Evolutionary conservation across 2,329 filamentous ascomycete species (phyloP), one percentile per base, ranked within the genome.

Genomic region (Penicillium sp.): DNA sequence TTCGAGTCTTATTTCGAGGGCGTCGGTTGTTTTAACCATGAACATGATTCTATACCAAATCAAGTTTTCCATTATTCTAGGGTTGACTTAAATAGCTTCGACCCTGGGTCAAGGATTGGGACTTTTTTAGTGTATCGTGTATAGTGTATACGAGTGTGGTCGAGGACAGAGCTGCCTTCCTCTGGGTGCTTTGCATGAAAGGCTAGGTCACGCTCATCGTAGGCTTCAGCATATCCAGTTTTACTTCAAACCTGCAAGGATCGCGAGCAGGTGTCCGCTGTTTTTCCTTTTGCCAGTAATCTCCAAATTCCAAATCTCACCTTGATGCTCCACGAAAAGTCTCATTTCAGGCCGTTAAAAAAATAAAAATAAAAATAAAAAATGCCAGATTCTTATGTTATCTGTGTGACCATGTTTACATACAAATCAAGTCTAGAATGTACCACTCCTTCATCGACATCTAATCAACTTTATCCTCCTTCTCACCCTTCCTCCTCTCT

Each of bases 401-500:
- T 26, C 14, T 28, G 28, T 46, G 6, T 19, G 19, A 35, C 35
- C 48, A 51, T 51, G 30, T 51, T 22, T 22, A 51, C 48, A 51
- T 22, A 30, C 28, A 11, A 33, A 51, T 33, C 26, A 26, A 53
- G 7, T 28, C 51, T 26, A 48, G 22, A 53, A 53, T 28, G 4
- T 16, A 8, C 16, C 28, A 35, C 35, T 37, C 52, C 13, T n/a
- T n/a, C 28, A 5, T 14, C 35, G 16, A 16, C 33, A 37, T 45
- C 61, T 60, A 71, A 52, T 71, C 64, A 4, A 35, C 63, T 51
- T 70, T 68, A 37, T 48, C 49, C 53, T 49, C 55, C 53, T 62
- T 69, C 26, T 68, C 69, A 42, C 60, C 64, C 66, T 89, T 83
- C 68, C 87, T 80, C 71, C 83, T 87, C 73, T 85, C 83, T 59